Percentiles rank a stretch among this genome's conserved stretches.
phyloP scores from a whole-genome alignment of 2,329 filamentous ascomycete genomes.

The Calonectria hongkongensis region DNA sequence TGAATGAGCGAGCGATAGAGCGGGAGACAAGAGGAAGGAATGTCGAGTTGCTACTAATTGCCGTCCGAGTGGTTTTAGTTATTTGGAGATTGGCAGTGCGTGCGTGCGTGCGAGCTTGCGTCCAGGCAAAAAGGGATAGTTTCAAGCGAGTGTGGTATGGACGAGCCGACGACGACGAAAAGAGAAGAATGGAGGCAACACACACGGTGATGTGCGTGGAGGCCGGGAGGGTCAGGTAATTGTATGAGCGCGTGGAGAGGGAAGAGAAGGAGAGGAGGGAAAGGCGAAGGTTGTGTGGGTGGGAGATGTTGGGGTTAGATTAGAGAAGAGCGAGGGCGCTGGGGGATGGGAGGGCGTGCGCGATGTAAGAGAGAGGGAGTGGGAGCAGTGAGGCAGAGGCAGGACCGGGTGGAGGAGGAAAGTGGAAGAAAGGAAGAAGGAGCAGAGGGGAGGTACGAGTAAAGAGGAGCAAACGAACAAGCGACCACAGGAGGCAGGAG shows the following conservation, averaged over 20 bases:
- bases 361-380: slow-evolving; percentile 39
- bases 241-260: slow-evolving; percentile 45
- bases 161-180: slow-evolving; percentile 41
- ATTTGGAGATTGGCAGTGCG: slow-evolving; percentile 16
- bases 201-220: slow-evolving; percentile 40
- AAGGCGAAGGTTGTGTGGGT: slow-evolving; percentile 48
- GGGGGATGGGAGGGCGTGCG: slow-evolving; percentile 41
- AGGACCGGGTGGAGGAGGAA: slow-evolving; percentile 40
- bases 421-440: slow-evolving; percentile 36
- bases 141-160: slow-evolving; percentile 45
- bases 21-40: slow-evolving; percentile 44
- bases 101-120: slow-evolving; percentile 34
- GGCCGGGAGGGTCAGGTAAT: slow-evolving; percentile 36
- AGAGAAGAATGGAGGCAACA: slow-evolving; percentile 33
- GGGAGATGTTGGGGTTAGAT: slow-evolving; percentile 42
- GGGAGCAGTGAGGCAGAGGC: slow-evolving; percentile 32
- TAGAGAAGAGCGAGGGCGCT: slow-evolving; percentile 44
- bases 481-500: slow-evolving; percentile 34
- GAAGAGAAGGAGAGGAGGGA: slow-evolving; percentile 45
- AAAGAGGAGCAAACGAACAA: slow-evolving; percentile 27
- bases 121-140: slow-evolving; percentile 35
- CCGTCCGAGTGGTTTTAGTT: slow-evolving; percentile 16
- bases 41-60: slow-evolving; percentile 32
- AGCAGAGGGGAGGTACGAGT: slow-evolving; percentile 38
- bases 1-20: slow-evolving; percentile 41